Base-by-base conservation (phyloP, 805 yeast genomes). In the Cyberlindnera galapagoensis region DNA sequence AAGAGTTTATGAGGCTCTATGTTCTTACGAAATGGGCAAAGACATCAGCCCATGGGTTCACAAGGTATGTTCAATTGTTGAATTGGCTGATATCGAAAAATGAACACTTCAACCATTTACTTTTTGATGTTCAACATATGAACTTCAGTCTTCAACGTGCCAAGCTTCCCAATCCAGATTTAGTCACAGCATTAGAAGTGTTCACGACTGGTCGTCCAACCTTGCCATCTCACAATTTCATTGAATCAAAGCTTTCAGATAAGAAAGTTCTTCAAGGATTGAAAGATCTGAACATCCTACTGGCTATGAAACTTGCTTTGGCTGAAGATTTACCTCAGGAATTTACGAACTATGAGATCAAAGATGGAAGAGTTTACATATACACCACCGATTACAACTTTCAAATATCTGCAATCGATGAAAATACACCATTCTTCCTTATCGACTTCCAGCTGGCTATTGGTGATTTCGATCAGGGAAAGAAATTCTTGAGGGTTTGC, bases 21-120 rank as follows among this genome's bases (percentile, higher is more conserved):
- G 95, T 94, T 3, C 59, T 92, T 24, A 73, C 81, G 32, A 88
- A 90, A 57, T 92, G 99, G 99, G 59, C 67, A 13, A 74, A 87
- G 4, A 70, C 74, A 9, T 79, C 76, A 21, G 68, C 88, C 5
- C 67, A 74, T 28, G 84, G 80, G 31, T 76, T 90, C 38, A 75
- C 80, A 27, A 69, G 69, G 33, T 65, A 88, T 40, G 87, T 92
- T 35, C 97, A 92, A 59, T 65, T 90, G 14, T 73, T 94, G 38
- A 81, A 83, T 41, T 92, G 94, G 92, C 67, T 92, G 24, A 66
- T 92, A 40, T 77, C 76, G 30, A 94, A 86, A 47, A 83, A 84
- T 49, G 75, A 71, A 50, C 70, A 69, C 52, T 88, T 69, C 47
- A 80, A 57, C 36, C 76, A 67, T 47, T 77, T 60, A 24, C 72